These are phyloP conservation scores for Alopecurus myosuroides DNA, from an alignment of 176 grass and related monocot genomes.

Conservation along the genomic window DNA sequence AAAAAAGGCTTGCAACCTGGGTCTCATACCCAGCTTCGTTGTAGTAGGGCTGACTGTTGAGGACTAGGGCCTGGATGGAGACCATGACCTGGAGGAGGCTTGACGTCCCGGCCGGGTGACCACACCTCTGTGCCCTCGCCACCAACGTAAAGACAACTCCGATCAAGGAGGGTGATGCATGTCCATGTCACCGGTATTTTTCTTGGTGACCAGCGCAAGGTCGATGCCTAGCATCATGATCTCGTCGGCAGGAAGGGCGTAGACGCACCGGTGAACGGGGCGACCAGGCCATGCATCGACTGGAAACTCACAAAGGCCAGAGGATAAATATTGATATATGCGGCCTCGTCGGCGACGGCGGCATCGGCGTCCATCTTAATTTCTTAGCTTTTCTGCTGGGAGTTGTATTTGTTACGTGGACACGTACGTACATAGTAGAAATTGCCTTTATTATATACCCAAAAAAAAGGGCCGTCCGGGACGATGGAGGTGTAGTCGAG, in stretches of 20 bases:
- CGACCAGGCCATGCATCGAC: not conserved
- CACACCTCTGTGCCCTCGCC: not conserved
- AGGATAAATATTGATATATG: not conserved
- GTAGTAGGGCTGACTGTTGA: not conserved
- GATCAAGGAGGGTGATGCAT: not conserved
- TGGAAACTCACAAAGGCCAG: not conserved
- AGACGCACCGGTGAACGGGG: not conserved
- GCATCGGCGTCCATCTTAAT: not conserved
- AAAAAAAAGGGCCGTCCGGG: no score
- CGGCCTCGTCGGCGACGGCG: not conserved
- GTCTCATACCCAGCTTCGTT: not conserved
- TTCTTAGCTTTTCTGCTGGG: not conserved
- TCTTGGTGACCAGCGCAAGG: not conserved
- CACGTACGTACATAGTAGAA: no score
- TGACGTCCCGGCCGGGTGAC: not conserved
- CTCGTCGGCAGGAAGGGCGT: not conserved
- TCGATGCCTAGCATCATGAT: not conserved
- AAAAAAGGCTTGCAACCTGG: no score
- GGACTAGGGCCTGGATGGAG: conserved; percentile 12
- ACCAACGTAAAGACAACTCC: not conserved
- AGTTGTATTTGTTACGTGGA: no score
- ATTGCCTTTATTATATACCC: no score
- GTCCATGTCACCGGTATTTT: not conserved
- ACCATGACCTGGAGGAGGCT: not conserved
- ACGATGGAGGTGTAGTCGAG: not conserved